Evolutionary conservation across 306 rosid species (phyloP).

Genomic region (Comarum palustre): DNA sequence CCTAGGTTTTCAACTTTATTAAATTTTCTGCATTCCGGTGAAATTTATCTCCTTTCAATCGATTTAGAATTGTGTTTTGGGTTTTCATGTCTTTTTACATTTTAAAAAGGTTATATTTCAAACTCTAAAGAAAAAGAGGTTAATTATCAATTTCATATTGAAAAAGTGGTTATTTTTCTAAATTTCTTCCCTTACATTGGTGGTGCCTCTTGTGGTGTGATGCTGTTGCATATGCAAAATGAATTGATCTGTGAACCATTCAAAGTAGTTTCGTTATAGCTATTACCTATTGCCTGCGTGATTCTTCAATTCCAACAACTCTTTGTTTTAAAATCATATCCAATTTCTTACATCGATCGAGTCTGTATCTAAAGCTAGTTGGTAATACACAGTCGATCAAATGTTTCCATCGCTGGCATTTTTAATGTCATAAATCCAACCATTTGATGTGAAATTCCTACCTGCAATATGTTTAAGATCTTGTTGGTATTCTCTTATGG

Average conservation of each 20-base stretch:
- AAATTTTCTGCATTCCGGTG: too few species aligned
- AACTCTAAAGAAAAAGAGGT: too few species aligned
- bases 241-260: too few species aligned
- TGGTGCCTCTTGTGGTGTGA: not conserved
- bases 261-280: too few species aligned
- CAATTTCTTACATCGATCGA: not conserved
- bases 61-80: too few species aligned
- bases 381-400: not conserved
- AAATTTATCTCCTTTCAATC: too few species aligned
- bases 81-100: too few species aligned
- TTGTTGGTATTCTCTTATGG: not conserved
- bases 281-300: not conserved
- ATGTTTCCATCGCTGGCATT: not conserved
- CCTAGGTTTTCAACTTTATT: too few species aligned
- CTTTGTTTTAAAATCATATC: not conserved
- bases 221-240: not conserved
- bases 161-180: too few species aligned
- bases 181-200: not conserved
- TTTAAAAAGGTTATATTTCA: too few species aligned
- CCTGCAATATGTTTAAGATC: not conserved
- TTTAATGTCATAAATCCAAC: constrained; percentile 15
- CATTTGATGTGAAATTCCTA: constrained; percentile 13
- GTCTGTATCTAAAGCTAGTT: not conserved
- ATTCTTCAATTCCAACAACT: not conserved
- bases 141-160: too few species aligned